These are phyloP conservation scores for Phytophthora vignae DNA, from an alignment of 352 stramenopile genomes.

Conservation along the genomic window DNA sequence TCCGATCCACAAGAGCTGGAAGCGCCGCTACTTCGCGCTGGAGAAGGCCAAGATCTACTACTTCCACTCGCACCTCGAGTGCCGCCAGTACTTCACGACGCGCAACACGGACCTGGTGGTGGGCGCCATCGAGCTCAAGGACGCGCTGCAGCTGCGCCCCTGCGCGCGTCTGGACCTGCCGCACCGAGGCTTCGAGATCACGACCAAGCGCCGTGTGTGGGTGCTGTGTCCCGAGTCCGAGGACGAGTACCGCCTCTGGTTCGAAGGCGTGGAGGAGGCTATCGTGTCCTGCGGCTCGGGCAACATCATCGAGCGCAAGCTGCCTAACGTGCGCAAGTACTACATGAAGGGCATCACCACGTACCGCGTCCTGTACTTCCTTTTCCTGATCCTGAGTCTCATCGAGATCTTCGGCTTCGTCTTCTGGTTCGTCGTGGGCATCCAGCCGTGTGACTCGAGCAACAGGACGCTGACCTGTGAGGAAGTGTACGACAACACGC, in stretches of 20 bases:
- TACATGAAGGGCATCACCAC: constrained; percentile 87
- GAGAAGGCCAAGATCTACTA: constrained; percentile 92
- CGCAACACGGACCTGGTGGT: constrained; percentile 85
- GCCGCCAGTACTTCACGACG: constrained; percentile 88
- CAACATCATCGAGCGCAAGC: constrained; percentile 88
- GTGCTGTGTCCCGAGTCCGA: constrained; percentile 87
- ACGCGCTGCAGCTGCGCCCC: constrained; percentile 83
- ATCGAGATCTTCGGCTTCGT: constrained; percentile 77
- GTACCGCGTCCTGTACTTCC: constrained; percentile 82
- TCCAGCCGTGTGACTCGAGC: constrained; percentile 76
- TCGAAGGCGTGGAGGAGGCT: constrained; percentile 76
- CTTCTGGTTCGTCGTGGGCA: constrained; percentile 84
- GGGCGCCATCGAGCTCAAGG: constrained; percentile 83
- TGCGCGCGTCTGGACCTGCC: constrained; percentile 84
- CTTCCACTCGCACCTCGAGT: constrained; percentile 88
- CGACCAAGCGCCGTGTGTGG: constrained; percentile 87
- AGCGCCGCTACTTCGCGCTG: constrained; percentile 86
- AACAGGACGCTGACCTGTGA: constrained; percentile 58
- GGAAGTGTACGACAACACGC: constrained; percentile 67
- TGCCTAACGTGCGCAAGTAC: constrained; percentile 91
- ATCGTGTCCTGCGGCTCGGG: constrained; percentile 79
- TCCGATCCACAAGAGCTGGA: constrained; percentile 89
- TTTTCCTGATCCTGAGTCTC: constrained; percentile 76
- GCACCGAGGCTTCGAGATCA: constrained; percentile 80
- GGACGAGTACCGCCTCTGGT: constrained; percentile 88